Evolutionary conservation across 129 eudicot genomes (phyloP), one percentile per base, ranked within the genome.

Genomic region (Flaveria trinervia): DNA sequence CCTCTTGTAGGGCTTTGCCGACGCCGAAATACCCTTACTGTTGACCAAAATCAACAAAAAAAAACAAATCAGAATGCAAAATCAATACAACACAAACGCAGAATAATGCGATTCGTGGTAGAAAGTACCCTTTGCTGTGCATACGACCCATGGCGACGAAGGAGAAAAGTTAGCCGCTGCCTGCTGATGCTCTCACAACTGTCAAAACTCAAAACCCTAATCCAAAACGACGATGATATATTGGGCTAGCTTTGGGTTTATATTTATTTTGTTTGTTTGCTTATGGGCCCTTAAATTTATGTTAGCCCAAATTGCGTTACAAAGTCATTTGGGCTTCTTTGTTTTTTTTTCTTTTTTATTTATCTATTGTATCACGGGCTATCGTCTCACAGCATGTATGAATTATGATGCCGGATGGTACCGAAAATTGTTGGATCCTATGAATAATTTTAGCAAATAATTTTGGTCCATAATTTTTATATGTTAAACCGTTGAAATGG

Each of bases 1-100:
- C 77, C 93, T 86, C 93, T 88, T 88, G 86, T 88, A 88, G 0
- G 93, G 93, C 70, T 76, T 75, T 49, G 90, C 90, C 73, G 93
- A 86, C 54, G 90, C 93, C 7, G 93, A 88, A 44, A 86, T 88
- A 79, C 93, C 93, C 84, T 88, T 88, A 33, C 93, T 88, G 86
- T 73, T n/a, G 20, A 23, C 22, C 72, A n/a, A 17, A 71, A 72
- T 52, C 57, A 43, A 72, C 75, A 17, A 20, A 44, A 3, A 7
- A 23, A 44, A 39, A 56, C 11, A 57, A 57, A 41, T 62, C 36
- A 71, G 0, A 50, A 26, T 23, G 56, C 7, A 3, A 74, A 61
- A 75, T 75, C 46, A 46, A 17, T n/a, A 16, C 1, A 74, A 1
- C 1, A 71, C 2, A 15, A 10, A n/a, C 22, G n/a, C 20, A 68